A percentile compares a stretch with the other conserved stretches of the same genome.
phyloP scores from a whole-genome alignment of 1,284 basidiomycete genomes.

The Heliocybe sulcata region DNA sequence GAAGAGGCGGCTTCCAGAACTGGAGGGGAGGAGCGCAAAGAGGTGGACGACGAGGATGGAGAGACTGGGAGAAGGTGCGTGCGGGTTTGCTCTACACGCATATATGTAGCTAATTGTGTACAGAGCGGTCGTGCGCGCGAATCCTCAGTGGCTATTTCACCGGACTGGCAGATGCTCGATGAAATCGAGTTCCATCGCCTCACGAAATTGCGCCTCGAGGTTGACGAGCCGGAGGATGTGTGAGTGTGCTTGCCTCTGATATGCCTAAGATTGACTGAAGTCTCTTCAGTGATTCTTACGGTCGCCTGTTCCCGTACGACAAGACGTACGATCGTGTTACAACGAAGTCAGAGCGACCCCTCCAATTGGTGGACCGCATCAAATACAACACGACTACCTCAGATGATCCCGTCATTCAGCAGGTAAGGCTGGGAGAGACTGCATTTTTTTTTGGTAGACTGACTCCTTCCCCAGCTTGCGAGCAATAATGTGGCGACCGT shows the following conservation, averaged over 20 bases:
- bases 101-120: constrained; percentile 4
- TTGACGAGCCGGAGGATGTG: constrained; percentile 87
- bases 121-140: constrained; percentile 88
- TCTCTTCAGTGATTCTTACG: constrained; percentile 69
- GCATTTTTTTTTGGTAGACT: constrained; percentile 5
- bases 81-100: background rate
- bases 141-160: constrained; percentile 89
- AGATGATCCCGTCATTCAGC: constrained; percentile 93
- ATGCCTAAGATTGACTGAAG: constrained; percentile 7
- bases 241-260: constrained; percentile 30
- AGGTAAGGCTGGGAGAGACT: constrained; percentile 35
- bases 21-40: constrained; percentile 45
- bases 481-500: constrained; percentile 76
- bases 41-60: constrained; percentile 76
- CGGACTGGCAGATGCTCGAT: constrained; percentile 91
- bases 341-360: constrained; percentile 85
- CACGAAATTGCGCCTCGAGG: constrained; percentile 86
- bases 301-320: constrained; percentile 90
- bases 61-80: constrained; percentile 89
- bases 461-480: constrained; percentile 48
- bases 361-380: constrained; percentile 91
- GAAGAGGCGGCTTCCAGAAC: constrained; percentile 35
- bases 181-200: constrained; percentile 97
- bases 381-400: constrained; percentile 98
- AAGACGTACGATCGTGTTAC: constrained; percentile 94